Evolutionary conservation across 192 early-diverging fungal genomes (phyloP).

Genomic region (Podila verticillata): DNA sequence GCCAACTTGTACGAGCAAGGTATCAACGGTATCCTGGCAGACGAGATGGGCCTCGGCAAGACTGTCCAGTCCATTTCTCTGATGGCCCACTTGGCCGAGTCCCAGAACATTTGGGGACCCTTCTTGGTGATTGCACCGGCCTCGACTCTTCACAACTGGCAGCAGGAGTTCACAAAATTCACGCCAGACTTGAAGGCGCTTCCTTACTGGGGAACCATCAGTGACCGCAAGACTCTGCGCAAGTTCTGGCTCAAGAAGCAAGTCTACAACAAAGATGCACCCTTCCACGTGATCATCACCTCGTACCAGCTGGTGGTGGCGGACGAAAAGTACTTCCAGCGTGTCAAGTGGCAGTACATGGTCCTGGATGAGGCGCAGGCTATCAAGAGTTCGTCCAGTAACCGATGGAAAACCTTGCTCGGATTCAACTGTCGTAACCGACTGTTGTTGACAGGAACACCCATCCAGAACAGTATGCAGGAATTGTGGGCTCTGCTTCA

Average conservation of each 20-base stretch:
- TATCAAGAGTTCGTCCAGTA: constrained; percentile 89
- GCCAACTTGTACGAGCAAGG: constrained; percentile 87
- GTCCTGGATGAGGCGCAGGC: constrained; percentile 95
- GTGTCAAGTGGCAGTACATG: constrained; percentile 96
- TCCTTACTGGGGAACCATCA: constrained; percentile 89
- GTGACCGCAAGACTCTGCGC: constrained; percentile 84
- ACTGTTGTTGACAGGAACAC: constrained; percentile 89
- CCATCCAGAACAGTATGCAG: constrained; percentile 95
- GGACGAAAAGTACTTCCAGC: constrained; percentile 83
- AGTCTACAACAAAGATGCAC: constrained; percentile 75
- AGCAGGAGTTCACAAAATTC: constrained; percentile 86
- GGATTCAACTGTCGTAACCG: constrained; percentile 88
- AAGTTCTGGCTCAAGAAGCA: constrained; percentile 84
- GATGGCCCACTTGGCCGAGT: constrained; percentile 87
- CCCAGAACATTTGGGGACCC: constrained; percentile 90
- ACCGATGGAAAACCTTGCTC: constrained; percentile 89
- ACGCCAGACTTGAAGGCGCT: constrained; percentile 81
- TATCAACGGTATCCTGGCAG: constrained; percentile 91
- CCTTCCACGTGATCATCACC: constrained; percentile 91
- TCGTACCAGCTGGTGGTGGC: constrained; percentile 85
- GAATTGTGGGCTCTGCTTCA: constrained; percentile 94
- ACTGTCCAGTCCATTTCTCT: constrained; percentile 93
- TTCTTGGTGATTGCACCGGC: constrained; percentile 91
- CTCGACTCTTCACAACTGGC: constrained; percentile 93
- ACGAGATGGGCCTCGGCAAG: constrained; percentile 90